Conservation (phyloP, 129 eudicot species). For the Ambrosia artemisiifolia region DNA sequence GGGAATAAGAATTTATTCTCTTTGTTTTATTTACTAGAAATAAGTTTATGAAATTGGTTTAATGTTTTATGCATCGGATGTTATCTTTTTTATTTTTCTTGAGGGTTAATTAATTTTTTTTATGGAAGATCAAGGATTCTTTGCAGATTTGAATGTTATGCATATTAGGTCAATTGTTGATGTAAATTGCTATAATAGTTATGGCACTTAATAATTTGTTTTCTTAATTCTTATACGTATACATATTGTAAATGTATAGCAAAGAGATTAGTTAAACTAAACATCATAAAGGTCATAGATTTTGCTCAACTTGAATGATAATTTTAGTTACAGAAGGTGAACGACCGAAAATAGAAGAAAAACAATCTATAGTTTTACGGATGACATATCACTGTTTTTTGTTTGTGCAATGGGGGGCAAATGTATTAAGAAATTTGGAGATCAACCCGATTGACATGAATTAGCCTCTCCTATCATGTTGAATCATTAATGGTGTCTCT, state of each 20-base stretch:
- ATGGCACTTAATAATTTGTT: too few species aligned
- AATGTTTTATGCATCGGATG: not conserved
- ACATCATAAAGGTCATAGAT: not conserved
- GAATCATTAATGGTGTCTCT: slow-evolving; percentile 29
- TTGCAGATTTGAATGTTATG: too few species aligned
- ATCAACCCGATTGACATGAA: slow-evolving; percentile 11
- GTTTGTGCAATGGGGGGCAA: slow-evolving; percentile 31
- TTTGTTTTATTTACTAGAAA: not conserved
- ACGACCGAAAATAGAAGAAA: too few species aligned
- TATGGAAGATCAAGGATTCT: too few species aligned
- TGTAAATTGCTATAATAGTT: too few species aligned
- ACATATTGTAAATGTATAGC: not conserved
- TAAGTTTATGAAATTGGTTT: slow-evolving; percentile 1
- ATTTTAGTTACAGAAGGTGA: too few species aligned
- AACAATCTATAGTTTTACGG: too few species aligned
- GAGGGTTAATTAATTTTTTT: too few species aligned
- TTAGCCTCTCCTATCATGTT: slow-evolving; percentile 23
- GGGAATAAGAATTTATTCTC: slow-evolving; percentile 7
- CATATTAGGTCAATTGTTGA: too few species aligned
- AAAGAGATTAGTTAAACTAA: not conserved
- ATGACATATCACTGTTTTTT: slow-evolving; percentile 18
- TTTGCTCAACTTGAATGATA: too few species aligned
- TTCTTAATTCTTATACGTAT: too few species aligned
- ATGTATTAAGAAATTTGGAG: slow-evolving; percentile 18
- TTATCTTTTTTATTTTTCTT: not conserved